Percentiles rank a stretch among this genome's conserved stretches.
Evolutionary conservation across 2,329 filamentous ascomycete genomes (phyloP).

Genomic region (Allantophomopsis lycopodina): DNA sequence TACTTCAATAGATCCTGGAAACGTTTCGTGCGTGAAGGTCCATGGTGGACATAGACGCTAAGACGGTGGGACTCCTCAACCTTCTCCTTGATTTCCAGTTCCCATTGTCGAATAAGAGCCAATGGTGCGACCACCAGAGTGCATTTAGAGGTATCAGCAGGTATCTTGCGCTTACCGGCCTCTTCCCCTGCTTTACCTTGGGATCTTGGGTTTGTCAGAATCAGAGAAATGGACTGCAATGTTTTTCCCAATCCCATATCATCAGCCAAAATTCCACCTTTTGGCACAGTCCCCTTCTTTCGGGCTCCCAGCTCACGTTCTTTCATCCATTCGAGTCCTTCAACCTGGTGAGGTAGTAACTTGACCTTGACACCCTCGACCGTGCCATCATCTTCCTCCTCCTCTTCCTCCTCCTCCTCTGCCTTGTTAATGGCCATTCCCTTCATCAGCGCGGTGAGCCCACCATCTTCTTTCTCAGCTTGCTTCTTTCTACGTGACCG

Average conservation of each 20-base stretch:
- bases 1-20: conserved; percentile 66
- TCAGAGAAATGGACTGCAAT: conserved; percentile 79
- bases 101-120: conserved; percentile 94
- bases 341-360: conserved; percentile 84
- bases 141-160: conserved; percentile 54
- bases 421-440: conserved; percentile 23
- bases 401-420: conserved; percentile 29
- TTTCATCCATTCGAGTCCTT: conserved; percentile 90
- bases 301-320: conserved; percentile 78
- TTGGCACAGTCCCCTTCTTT: conserved; percentile 70
- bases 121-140: conserved; percentile 89
- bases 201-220: conserved; percentile 70
- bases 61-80: conserved; percentile 56
- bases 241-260: conserved; percentile 98
- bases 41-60: conserved; percentile 82
- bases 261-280: conserved; percentile 89
- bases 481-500: conserved; percentile 23
- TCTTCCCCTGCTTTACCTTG: conserved; percentile 39
- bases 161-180: conserved; percentile 53
- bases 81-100: conserved; percentile 78
- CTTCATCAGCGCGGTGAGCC: conserved; percentile 18
- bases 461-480: conserved; percentile 14
- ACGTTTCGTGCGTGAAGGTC: conserved; percentile 69
- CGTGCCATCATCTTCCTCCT: conserved; percentile 43
- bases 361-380: conserved; percentile 78